These are phyloP conservation scores for Lenzites betulinus DNA, from an alignment of 768 basidiomycete species.

Conservation along the genomic window DNA sequence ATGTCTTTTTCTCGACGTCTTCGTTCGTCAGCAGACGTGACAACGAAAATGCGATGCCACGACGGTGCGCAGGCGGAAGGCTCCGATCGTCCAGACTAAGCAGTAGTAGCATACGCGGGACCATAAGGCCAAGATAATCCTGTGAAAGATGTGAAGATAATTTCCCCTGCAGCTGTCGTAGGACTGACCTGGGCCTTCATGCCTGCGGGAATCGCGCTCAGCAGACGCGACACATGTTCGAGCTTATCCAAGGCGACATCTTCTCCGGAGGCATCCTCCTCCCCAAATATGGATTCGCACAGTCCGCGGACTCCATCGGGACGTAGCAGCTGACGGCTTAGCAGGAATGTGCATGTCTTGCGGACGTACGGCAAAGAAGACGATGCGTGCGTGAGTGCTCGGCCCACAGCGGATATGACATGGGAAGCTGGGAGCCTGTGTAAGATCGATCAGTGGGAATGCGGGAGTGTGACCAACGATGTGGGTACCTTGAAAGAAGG, in stretches of 20 bases:
- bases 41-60: constrained; percentile 68
- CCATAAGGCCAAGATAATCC: constrained; percentile 61
- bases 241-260: constrained; percentile 67
- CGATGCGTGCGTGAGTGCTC: constrained; percentile 49
- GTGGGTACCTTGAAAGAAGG: constrained; percentile 62
- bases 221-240: constrained; percentile 66
- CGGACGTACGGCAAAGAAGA: constrained; percentile 52
- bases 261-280: constrained; percentile 49
- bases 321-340: constrained; percentile 71
- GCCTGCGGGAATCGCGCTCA: constrained; percentile 62
- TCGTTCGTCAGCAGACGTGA: constrained; percentile 60
- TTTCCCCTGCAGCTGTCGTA: background rate
- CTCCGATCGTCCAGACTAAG: constrained; percentile 40
- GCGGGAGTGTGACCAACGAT: background rate
- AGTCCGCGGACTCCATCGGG: constrained; percentile 72
- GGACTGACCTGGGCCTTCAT: constrained; percentile 55
- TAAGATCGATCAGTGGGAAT: background rate
- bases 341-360: constrained; percentile 59
- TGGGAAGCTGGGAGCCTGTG: constrained; percentile 65
- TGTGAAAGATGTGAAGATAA: constrained; percentile 31
- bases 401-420: constrained; percentile 64
- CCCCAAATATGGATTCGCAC: constrained; percentile 68
- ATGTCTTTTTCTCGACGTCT: constrained; percentile 27
- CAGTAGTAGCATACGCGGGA: constrained; percentile 57
- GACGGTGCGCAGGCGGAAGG: constrained; percentile 47